Evolutionary conservation across 2,329 filamentous ascomycete species (phyloP), one percentile per base, ranked within the genome.

Genomic region (Aspergillus spinulosporus): DNA sequence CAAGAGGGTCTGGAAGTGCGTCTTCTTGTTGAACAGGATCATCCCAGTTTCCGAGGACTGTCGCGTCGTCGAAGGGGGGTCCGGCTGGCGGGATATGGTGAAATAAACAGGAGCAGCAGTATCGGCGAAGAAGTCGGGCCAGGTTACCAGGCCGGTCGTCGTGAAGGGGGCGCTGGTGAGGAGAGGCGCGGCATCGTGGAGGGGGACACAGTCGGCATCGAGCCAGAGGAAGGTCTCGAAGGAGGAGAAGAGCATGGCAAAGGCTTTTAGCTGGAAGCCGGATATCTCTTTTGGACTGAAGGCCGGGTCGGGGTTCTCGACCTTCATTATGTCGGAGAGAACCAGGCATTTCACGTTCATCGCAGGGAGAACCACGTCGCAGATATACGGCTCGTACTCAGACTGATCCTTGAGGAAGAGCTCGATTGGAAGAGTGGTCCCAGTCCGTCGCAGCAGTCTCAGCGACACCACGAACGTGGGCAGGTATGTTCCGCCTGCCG

Each of bases 211-310:
- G 62, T 84, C 82, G 48, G 79, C 78, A 62, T 85, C 82, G 53
- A 85, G 73, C 65, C 82, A 83, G 32, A 85, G 72, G 7, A 82
- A 75, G 50, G 81, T 74, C 62, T 83, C 78, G 62, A 83, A 85
- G 2, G 80, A 79, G 2, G 82, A 83, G 59, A 83, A 80, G 2
- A 84, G 68, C 40, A 84, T 76, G 4, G 81, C 74, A 58, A 84
- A 77, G 14, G 79, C 72, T 65, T 84, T 84, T 71, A 79, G 78
- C 61, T 84, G 82, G 62, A 75, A 82, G 12, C 72, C 66, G 14
- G 65, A 64, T 8, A 71, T 64, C 8, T 44, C 12, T 36, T 36
- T 31, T 1, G 57, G 48, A 6, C 51, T 46, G 11, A 21, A 21
- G 14, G 2, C 3, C 37, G 21, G 21, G 21, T 14, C 14, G 40